phyloP scores from a whole-genome alignment of 306 rosid genomes.

The Calophaca sinica region DNA sequence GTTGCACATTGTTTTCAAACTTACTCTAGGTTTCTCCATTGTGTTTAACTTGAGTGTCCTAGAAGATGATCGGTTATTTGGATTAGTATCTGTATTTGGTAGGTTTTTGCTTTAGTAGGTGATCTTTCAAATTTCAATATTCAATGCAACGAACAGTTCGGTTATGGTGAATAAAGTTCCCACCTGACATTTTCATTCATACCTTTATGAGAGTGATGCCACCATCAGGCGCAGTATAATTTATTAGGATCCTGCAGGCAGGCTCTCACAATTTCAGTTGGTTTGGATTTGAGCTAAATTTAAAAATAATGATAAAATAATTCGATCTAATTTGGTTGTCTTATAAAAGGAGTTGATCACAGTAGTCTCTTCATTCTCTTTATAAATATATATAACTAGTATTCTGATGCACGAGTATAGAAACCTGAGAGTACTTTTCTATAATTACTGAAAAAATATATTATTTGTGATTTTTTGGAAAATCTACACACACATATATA shows the following conservation, averaged over 20 bases:
- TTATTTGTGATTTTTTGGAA: too few species aligned
- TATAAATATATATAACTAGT: too few species aligned
- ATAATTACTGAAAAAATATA: too few species aligned
- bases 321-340: neutral
- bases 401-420: too few species aligned
- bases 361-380: too few species aligned
- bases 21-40: constrained; percentile 24
- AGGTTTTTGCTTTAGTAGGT: constrained; percentile 48
- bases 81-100: constrained; percentile 30
- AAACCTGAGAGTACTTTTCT: too few species aligned
- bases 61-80: constrained; percentile 29
- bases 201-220: constrained; percentile 37
- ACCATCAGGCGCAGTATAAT: constrained; percentile 14
- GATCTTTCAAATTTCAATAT: constrained; percentile 43
- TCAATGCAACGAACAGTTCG: constrained; percentile 41
- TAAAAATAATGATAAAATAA: too few species aligned
- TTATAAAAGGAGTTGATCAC: too few species aligned
- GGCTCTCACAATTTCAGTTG: constrained; percentile 8
- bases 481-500: too few species aligned
- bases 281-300: neutral
- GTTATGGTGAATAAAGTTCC: constrained; percentile 43
- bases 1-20: constrained; percentile 46
- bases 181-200: constrained; percentile 38
- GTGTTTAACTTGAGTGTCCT: constrained; percentile 37
- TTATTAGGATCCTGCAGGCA: neutral